A percentile compares a stretch with the other conserved stretches of the same genome.
Evolutionary conservation across 2,329 filamentous ascomycete species (phyloP).

Genomic region (Leptographium lundbergii): DNA sequence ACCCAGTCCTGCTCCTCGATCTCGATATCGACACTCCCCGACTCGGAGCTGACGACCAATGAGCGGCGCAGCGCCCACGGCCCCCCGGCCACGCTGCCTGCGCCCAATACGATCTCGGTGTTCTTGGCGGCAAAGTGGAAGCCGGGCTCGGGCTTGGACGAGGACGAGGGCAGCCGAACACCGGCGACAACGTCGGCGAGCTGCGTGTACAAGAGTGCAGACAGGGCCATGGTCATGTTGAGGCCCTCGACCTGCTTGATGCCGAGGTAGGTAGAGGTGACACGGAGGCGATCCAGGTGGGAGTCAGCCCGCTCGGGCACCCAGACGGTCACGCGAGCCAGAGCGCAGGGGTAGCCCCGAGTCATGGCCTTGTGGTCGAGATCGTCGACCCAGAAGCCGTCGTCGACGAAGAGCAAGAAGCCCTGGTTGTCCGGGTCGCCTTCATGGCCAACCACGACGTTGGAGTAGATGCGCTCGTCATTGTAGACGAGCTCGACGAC

Average conservation of each 20-base stretch:
- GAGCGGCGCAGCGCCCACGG: slow-evolving; percentile 38
- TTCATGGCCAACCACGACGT: slow-evolving; percentile 11
- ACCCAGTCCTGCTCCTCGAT: no score
- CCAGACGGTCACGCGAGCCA: slow-evolving; percentile 33
- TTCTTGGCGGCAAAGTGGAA: background rate
- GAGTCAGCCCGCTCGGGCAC: slow-evolving; percentile 20
- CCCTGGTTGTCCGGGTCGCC: slow-evolving; percentile 23
- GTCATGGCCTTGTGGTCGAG: background rate
- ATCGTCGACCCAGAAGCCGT: slow-evolving; percentile 1
- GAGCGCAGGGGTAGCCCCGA: slow-evolving; percentile 28
- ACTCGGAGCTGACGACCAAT: slow-evolving; percentile 29
- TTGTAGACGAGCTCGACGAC: slow-evolving; percentile 31
- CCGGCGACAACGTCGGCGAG: slow-evolving; percentile 17
- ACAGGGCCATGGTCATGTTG: slow-evolving; percentile 19
- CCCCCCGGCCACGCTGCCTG: slow-evolving; percentile 28
- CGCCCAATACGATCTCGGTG: slow-evolving; percentile 12
- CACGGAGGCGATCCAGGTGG: slow-evolving; percentile 22
- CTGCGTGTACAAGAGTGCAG: slow-evolving; percentile 21
- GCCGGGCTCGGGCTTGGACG: background rate
- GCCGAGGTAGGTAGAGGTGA: slow-evolving; percentile 26
- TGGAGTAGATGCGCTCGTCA: slow-evolving; percentile 24
- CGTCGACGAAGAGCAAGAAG: slow-evolving; percentile 20
- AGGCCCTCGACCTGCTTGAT: slow-evolving; percentile 28
- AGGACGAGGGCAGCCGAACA: background rate
- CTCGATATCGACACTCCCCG: slow-evolving; percentile 27